A percentile compares a stretch with the other conserved stretches of the same genome.
Evolutionary conservation across 495 filamentous ascomycete genomes (phyloP).

Genomic region (Symbiotaphrina buchneri): DNA sequence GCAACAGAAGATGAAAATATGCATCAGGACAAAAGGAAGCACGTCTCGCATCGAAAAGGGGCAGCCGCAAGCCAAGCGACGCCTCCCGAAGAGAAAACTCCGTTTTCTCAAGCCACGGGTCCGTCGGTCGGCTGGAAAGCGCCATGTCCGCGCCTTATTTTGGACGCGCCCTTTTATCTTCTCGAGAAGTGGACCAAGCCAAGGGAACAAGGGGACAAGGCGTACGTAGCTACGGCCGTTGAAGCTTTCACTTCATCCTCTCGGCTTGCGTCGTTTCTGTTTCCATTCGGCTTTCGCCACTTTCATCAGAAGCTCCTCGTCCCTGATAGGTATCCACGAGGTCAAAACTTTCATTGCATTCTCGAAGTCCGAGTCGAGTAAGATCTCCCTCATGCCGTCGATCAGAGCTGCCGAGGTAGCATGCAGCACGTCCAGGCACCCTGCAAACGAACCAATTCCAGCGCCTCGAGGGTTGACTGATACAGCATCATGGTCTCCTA

Average conservation of each 20-base stretch:
- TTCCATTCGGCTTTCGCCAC: conserved; percentile 89
- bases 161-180: no score
- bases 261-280: conserved; percentile 36
- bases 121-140: conserved; percentile 9
- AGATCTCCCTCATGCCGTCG: conserved; percentile 72
- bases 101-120: no score
- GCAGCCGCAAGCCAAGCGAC: no score
- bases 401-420: conserved; percentile 80
- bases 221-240: no score
- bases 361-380: conserved; percentile 90
- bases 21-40: no score
- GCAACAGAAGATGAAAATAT: no score
- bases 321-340: conserved; percentile 84
- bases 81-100: no score
- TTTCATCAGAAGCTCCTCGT: conserved; percentile 85
- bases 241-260: conserved; percentile 8
- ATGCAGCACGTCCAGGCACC: conserved; percentile 73
- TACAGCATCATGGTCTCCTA: conserved; percentile 38
- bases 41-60: no score
- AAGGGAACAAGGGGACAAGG: no score
- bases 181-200: no score
- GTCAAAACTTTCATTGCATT: conserved; percentile 96
- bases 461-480: conserved; percentile 5
- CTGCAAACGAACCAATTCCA: conserved; percentile 22
- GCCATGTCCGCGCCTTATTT: background rate